Conservation (phyloP, 306 rosid species). For the Phaseolus lunatus region DNA sequence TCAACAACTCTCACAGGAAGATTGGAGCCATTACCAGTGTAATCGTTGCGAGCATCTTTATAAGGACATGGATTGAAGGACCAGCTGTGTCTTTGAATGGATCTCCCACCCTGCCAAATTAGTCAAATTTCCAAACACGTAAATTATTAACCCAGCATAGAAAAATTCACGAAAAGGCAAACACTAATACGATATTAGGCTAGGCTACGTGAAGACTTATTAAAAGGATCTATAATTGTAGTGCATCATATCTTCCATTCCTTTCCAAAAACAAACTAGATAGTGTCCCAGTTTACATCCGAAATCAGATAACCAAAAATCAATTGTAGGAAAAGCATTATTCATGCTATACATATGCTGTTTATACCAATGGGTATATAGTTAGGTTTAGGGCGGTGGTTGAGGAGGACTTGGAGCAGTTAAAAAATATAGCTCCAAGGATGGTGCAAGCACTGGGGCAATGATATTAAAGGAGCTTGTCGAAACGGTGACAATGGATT, state of each 20-base stretch:
- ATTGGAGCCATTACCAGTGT: conserved; percentile 98
- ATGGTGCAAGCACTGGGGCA: not conserved
- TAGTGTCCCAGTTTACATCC: not conserved
- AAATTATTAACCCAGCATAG: conserved; percentile 27
- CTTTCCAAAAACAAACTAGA: not conserved
- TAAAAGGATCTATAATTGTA: not conserved
- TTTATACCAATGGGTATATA: not conserved
- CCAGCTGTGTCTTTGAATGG: conserved; percentile 99
- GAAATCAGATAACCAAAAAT: not conserved
- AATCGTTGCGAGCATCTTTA: conserved; percentile 96
- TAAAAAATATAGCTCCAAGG: not conserved
- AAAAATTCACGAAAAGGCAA: conserved; percentile 19
- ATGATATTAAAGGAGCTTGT: not conserved
- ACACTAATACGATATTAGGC: conserved; percentile 16
- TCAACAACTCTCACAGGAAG: conserved; percentile 77
- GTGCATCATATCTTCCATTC: not conserved
- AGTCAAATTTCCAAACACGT: conserved; percentile 14
- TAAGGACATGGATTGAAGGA: conserved; percentile 95
- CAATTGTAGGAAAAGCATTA: not conserved
- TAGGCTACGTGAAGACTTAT: not conserved
- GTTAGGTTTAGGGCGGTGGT: not conserved
- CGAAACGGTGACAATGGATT: not conserved
- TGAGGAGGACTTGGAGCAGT: not conserved
- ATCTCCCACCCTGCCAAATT: conserved; percentile 85
- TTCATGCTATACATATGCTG: not conserved